These are phyloP conservation scores for Mucor racemosus DNA, from an alignment of 371 early-diverging fungal species.

Conservation along the genomic window DNA sequence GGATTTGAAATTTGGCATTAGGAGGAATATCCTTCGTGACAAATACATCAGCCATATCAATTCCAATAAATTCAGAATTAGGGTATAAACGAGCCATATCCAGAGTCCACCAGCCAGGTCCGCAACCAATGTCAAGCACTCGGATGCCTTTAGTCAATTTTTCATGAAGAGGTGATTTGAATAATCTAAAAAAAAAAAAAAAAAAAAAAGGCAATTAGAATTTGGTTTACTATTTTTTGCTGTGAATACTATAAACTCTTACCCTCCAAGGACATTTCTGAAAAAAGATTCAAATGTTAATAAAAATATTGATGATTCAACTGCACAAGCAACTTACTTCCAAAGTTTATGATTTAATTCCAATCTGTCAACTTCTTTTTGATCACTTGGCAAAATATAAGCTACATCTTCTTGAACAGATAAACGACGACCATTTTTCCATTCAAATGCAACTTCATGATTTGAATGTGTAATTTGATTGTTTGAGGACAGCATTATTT, in stretches of 20 bases:
- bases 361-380: constrained; percentile 43
- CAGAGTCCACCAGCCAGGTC: constrained; percentile 54
- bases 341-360: constrained; percentile 42
- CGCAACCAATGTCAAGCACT: constrained; percentile 54
- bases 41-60: constrained; percentile 53
- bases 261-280: constrained; percentile 19
- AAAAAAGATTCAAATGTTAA: background rate
- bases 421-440: constrained; percentile 37
- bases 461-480: constrained; percentile 6
- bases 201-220: background rate
- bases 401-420: constrained; percentile 37
- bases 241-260: background rate
- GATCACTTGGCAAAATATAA: constrained; percentile 51
- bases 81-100: constrained; percentile 54
- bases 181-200: constrained; percentile 22
- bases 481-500: background rate
- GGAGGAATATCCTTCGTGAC: constrained; percentile 27
- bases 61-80: constrained; percentile 47
- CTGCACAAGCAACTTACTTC: constrained; percentile 30
- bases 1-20: constrained; percentile 36
- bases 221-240: background rate
- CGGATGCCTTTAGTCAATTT: constrained; percentile 39
- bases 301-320: background rate
- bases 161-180: constrained; percentile 47
- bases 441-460: constrained; percentile 19